Evolutionary conservation across 116 monocot genomes (phyloP), one percentile per base, ranked within the genome.

Genomic region (Cymodocea nodosa): DNA sequence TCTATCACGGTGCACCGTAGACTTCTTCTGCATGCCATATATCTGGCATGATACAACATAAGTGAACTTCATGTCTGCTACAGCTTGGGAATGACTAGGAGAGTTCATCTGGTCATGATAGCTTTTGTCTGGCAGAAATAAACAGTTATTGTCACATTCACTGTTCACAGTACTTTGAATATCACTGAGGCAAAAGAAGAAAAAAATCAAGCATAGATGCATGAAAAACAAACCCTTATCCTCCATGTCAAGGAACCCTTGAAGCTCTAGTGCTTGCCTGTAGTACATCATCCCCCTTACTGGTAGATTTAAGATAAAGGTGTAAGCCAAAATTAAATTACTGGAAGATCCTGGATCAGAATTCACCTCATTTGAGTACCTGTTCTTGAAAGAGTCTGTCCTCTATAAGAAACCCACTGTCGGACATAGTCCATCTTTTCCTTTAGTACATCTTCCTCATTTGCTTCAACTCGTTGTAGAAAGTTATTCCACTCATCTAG

Each of bases 281-380:
- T 94, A 94, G 70, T 94, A 94, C 94, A 94, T 94, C 94, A 94
- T 94, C 70, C 94, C 90, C 76, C 94, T 86, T 50, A 94, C 94
- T 94, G 77, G 53, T 44, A 71, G 22, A 64, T 50, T 39, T 10
- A 64, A 44, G 39, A 63, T 49, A 48, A 10, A 14, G 20, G 23
- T 18, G 39, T 49, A 49, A 63, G 10, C 59, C 19, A 57, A 35
- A 40, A 51, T 14, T 30, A 36, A 17, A 18, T 15, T n/a, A 40
- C 18, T 39, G 17, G n/a, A 37, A 36, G 37, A 62, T 36, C 19
- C 35, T 62, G 36, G 62, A 62, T 18, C 20, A 62, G 35, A 62
- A 62, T 62, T 17, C 36, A 15, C 36, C 36, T 16, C 36, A 11
- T 60, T 13, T 23, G 15, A 22, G 22, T 50, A 87, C 94, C 94